Evolutionary conservation across 2,329 filamentous ascomycete genomes (phyloP), one percentile per base, ranked within the genome.

Genomic region (Bipolaris zeicola): DNA sequence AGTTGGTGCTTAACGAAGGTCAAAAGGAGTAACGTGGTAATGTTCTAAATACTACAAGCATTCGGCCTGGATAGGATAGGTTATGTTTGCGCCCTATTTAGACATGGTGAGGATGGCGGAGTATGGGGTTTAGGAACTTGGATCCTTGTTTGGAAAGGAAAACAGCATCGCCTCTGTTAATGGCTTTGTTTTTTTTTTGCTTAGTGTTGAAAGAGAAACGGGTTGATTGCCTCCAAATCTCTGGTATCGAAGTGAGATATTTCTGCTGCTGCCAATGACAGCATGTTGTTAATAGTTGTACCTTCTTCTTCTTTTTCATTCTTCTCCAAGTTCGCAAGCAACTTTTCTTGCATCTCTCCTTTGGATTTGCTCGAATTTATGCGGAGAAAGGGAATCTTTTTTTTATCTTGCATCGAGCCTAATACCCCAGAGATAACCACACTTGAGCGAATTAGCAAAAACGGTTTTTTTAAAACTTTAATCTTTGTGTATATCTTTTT

Each of bases 1-100:
- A 99, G 79, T 83, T 99, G 83, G 79, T 96, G 63, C 84, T 98
- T 66, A 98, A 98, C 75, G 91, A 96, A 70, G 93, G 91, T 5
- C 89, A 94, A 61, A 84, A 82, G 67, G 83, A 86, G 61, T 78
- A 54, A 62, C 13, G 3, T 4, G 6, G 33, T 10, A 38, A 44
- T 16, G 24, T n/a, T 22, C 24, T 26, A n/a, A 8, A 37, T 18
- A 10, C 11, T 28, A 20, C 20, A 31, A 31, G 28, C 28, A 13
- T 31, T 31, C 10, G 10, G 10, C 28, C 28, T 31, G 3, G 10
- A 31, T 31, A 11, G 4, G 28, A 13, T 4, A 13, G 28, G 28
- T 1, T 10, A 31, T 31, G 28, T 31, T 31, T 31, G 28, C 3
- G 3, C 28, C 28, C 3, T 4, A 31, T 31, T 31, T 10, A 31